Evolutionary conservation across 1,284 basidiomycete genomes (phyloP), one percentile per base, ranked within the genome.

Genomic region (Fomitopsis pinicola): DNA sequence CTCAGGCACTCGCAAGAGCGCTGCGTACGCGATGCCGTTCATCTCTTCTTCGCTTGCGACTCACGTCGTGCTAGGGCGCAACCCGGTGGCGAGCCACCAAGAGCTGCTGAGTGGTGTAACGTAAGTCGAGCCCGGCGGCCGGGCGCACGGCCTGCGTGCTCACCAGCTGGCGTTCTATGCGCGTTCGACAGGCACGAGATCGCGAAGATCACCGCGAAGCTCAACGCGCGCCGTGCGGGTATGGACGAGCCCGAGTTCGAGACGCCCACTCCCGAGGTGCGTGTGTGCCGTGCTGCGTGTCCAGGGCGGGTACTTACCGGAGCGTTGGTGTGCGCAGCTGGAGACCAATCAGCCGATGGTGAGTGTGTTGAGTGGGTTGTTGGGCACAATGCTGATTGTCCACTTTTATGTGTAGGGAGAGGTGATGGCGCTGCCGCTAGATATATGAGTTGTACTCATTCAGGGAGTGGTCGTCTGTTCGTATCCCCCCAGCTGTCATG

Each of bases 101-200:
- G 59, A 68, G 57, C 59, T 69, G 8, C 63, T 68, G 14, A 59
- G 59, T 15, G 57, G 58, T 8, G 59, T 68, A 7, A 66, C 63
- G 68, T 68, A 36, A 53, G 67, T 63, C 35, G 9, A 17, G 0
- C 28, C 7, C 26, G 4, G 6, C 4, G 15, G 28, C 10, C 12
- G 14, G 12, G n/a, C 40, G 5, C 42, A n/a, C 28, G 3, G 7
- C 12, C 26, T n/a, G 22, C 22, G 22, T 22, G 10, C 3, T 44
- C 15, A 46, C 26, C 36, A 19, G 30, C 52, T 42, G 22, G 55
- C 35, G 26, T 14, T 40, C n/a, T 28, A 17, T 58, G 28, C 17
- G 6, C 19, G 26, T 14, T 6, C n/a, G 35, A 36, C 30, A 63
- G 62, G 7, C 62, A 55, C 35, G 58, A 63, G 30, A 46, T 63